Evolutionary conservation across 148 eudicot species (phyloP).

Genomic region (Cornus florida): DNA sequence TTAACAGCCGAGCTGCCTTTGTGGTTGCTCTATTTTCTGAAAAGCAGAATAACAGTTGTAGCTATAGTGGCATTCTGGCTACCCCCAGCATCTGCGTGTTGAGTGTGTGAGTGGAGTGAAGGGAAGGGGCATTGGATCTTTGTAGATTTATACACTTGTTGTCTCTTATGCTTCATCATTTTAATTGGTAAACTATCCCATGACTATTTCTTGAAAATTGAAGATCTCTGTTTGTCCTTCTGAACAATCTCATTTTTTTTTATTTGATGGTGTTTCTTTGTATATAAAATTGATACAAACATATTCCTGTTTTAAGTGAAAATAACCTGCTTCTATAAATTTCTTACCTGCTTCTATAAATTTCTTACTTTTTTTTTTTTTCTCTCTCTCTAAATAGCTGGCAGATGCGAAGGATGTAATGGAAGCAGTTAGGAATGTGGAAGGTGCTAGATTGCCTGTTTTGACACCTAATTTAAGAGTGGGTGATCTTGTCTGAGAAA

Average conservation of each 20-base stretch:
- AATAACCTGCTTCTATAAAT: neutral
- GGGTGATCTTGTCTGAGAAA: slow-evolving; percentile 9
- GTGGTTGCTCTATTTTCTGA: no score
- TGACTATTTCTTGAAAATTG: neutral
- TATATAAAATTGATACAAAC: neutral
- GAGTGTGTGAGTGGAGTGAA: neutral
- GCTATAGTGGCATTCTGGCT: no score
- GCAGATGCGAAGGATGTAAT: slow-evolving; percentile 90
- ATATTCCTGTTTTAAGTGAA: neutral
- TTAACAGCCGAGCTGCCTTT: no score
- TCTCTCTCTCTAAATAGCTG: slow-evolving; percentile 32
- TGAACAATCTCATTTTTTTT: neutral
- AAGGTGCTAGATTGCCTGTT: slow-evolving; percentile 72
- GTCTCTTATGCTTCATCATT: neutral
- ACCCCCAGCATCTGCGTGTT: no score
- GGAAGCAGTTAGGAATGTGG: slow-evolving; percentile 52
- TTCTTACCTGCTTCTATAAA: neutral
- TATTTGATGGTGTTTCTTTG: neutral
- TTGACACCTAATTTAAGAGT: slow-evolving; percentile 95
- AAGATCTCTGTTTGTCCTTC: neutral
- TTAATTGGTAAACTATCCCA: neutral
- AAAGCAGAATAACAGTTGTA: no score
- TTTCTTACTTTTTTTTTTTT: neutral
- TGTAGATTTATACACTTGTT: neutral
- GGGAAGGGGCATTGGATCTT: neutral